Evolutionary conservation across 2,329 filamentous ascomycete genomes (phyloP), one percentile per base, ranked within the genome.

Genomic region (Hymenoscyphus occultus): DNA sequence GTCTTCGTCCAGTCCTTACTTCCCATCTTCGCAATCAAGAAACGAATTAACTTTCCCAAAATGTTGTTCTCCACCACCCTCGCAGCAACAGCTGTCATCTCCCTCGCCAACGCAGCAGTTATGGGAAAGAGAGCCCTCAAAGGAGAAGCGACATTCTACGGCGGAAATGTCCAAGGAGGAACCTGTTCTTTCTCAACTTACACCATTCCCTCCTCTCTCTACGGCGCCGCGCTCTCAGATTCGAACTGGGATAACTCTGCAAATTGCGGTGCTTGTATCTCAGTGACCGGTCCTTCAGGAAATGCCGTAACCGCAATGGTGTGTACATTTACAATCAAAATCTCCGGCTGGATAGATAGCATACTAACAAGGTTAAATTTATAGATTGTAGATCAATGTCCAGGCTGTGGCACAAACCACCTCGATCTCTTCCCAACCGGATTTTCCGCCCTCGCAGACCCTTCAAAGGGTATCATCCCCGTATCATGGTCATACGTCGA

Each of bases 291-390:
- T 0, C 83, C 82, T 3, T 79, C 74, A 14, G 86, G 86, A 19
- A 84, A 83, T 65, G 79, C 78, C 31, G 81, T 90, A 74, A 88
- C 81, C 39, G 87, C 84, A 48, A 90, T 90, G 87, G 84, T 87
- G 3, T 3, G 28, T 28, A 77, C 75, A 77, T 66, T 42, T 14
- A 12, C 32, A 32, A 39, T 39, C 42, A 39, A 39, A 9, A 35
- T 12, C 13, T 28, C 16, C 3, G 39, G 16, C 5, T 28, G 28
- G 28, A 28, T 28, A 19, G 16, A n/a, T 39, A 10, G 16, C 12
- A 54, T 3, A 39, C 19, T 63, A n/a, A 64, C 56, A 64, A 54
- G 64, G 57, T 40, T 35, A 12, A 3, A 39, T 22, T 28, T 39
- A 42, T 56, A 84, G 82, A 77, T 86, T 68, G 81, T 83, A 22